phyloP scores from a whole-genome alignment of 768 basidiomycete genomes.

The Postia placenta region DNA sequence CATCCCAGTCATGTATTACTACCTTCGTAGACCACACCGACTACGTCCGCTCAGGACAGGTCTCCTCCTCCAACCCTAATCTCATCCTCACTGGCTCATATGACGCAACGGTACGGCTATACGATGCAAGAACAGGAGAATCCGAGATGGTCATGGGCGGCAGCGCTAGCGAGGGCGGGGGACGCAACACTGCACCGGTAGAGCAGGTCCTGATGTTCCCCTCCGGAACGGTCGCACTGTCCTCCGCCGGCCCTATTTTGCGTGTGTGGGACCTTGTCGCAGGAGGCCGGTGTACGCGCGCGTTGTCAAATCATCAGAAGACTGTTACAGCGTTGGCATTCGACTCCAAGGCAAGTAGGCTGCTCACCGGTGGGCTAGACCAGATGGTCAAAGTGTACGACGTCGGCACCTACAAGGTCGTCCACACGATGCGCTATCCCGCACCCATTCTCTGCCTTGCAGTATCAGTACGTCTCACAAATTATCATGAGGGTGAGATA shows the following conservation, averaged over 20 bases:
- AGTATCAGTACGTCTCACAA: constrained; percentile 63
- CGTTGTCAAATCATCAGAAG: constrained; percentile 97
- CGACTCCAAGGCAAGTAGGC: constrained; percentile 65
- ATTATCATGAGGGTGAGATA: not conserved
- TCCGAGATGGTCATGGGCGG: constrained; percentile 80
- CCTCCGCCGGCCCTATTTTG: constrained; percentile 87
- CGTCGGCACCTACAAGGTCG: constrained; percentile 86
- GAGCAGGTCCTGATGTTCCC: constrained; percentile 94
- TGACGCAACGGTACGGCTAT: constrained; percentile 84
- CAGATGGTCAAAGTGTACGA: constrained; percentile 99
- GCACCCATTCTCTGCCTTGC: constrained; percentile 88
- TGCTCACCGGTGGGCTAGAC: constrained; percentile 88
- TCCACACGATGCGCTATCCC: constrained; percentile 98
- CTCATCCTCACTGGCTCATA: constrained; percentile 92
- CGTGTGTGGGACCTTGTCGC: constrained; percentile 94
- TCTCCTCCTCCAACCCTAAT: constrained; percentile 77
- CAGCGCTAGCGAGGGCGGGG: constrained; percentile 20
- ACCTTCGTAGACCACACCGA: constrained; percentile 88
- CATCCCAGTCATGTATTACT: constrained; percentile 71
- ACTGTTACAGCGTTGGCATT: constrained; percentile 88
- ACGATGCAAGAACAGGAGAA: constrained; percentile 77
- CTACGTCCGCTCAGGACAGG: constrained; percentile 91
- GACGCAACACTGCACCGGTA: constrained; percentile 54
- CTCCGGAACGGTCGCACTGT: constrained; percentile 78
- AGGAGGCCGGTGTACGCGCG: constrained; percentile 82